Conservation (phyloP, 371 early-diverging fungal genomes). For the Haplosporangium sp. region DNA sequence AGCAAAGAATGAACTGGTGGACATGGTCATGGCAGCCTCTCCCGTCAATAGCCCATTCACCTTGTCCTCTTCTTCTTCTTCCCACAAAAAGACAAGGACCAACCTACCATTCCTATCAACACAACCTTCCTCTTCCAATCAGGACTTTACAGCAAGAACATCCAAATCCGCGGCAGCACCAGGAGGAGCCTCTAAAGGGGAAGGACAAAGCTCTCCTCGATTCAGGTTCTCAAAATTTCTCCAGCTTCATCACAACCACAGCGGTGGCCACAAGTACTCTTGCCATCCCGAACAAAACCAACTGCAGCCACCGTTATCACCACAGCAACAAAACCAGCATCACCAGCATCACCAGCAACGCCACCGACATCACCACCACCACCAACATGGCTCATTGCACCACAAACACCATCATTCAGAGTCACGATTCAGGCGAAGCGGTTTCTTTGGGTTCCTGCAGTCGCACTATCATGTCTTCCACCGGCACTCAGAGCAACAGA, state of each 20-base stretch:
- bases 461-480: constrained; percentile 52
- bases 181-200: background rate
- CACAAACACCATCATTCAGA: constrained; percentile 18
- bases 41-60: constrained; percentile 12
- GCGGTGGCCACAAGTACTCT: constrained; percentile 2
- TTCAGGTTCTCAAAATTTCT: constrained; percentile 31
- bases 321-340: constrained; percentile 8
- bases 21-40: constrained; percentile 37
- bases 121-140: constrained; percentile 3
- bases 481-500: constrained; percentile 10
- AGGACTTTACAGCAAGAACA: constrained; percentile 3
- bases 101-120: background rate
- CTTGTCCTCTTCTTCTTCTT: constrained; percentile 17
- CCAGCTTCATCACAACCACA: constrained; percentile 9
- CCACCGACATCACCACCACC: constrained; percentile 4
- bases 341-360: constrained; percentile 17
- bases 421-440: constrained; percentile 34
- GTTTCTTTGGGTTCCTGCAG: constrained; percentile 42
- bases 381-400: constrained; percentile 10
- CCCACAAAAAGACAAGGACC: constrained; percentile 3
- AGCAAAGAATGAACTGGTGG: constrained; percentile 29
- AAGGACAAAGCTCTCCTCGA: constrained; percentile 10
- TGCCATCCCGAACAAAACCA: constrained; percentile 17
- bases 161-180: constrained; percentile 1
- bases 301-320: constrained; percentile 10